Conservation (phyloP, 371 early-diverging fungal genomes). For the Mortierella sp. region DNA sequence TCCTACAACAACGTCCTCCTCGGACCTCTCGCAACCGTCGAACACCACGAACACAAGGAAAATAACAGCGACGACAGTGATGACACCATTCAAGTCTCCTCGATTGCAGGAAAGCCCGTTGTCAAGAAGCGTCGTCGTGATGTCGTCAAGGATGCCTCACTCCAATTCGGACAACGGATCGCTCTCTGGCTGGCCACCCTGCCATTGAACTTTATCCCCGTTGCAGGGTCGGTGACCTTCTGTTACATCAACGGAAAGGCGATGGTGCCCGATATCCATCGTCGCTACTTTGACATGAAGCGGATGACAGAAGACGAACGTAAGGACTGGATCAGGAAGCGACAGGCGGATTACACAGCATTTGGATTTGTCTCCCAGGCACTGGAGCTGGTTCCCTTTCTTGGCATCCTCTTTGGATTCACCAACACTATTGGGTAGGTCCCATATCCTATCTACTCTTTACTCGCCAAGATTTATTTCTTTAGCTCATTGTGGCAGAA, state of each 20-base stretch:
- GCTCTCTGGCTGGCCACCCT: slow-evolving; percentile 31
- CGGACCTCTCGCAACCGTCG: slow-evolving; percentile 27
- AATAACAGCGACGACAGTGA: slow-evolving; percentile 5
- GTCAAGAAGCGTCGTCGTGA: slow-evolving; percentile 14
- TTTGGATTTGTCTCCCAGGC: slow-evolving; percentile 40
- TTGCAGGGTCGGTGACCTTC: slow-evolving; percentile 25
- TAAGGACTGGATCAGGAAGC: slow-evolving; percentile 23
- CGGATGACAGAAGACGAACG: slow-evolving; percentile 26
- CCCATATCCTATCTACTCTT: not conserved
- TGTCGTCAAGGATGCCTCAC: slow-evolving; percentile 22
- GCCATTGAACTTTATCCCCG: slow-evolving; percentile 37
- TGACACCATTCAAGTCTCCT: slow-evolving; percentile 14
- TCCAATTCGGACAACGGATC: slow-evolving; percentile 8
- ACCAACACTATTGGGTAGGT: slow-evolving; percentile 49
- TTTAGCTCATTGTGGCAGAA: not conserved
- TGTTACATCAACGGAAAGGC: slow-evolving; percentile 42
- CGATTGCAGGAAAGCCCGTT: not conserved
- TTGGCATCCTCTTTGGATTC: slow-evolving; percentile 48
- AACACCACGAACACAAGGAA: not conserved
- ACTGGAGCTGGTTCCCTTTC: slow-evolving; percentile 32
- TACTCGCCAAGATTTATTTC: not conserved
- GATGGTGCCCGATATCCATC: slow-evolving; percentile 32
- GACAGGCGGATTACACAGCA: slow-evolving; percentile 18
- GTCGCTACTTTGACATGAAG: slow-evolving; percentile 35
- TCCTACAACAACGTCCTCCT: slow-evolving; percentile 9